Conservation (phyloP, 495 filamentous ascomycete genomes). For the Talaromyces proteolyticus region DNA sequence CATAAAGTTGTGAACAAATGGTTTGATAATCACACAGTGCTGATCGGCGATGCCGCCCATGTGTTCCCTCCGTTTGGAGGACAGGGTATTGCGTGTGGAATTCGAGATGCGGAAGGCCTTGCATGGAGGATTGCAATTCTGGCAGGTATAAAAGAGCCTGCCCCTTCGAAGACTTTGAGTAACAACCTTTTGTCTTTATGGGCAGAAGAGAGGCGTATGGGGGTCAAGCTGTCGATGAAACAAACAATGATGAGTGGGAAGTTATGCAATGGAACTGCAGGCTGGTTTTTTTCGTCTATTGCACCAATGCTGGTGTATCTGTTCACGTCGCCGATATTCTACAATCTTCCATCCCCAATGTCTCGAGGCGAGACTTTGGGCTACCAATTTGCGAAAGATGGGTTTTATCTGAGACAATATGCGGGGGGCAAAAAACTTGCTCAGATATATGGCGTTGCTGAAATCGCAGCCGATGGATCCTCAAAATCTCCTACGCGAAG, state of each 20-base stretch:
- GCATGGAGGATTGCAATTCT: constrained; percentile 38
- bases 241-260: neutral
- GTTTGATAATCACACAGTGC: constrained; percentile 25
- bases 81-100: constrained; percentile 37
- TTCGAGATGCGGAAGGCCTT: constrained; percentile 17
- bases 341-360: neutral
- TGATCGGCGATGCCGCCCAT: constrained; percentile 41
- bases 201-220: neutral
- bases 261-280: neutral
- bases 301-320: neutral
- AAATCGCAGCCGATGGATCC: neutral
- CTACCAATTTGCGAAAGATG: neutral
- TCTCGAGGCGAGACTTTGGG: neutral
- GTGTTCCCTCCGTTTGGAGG: constrained; percentile 46
- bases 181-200: neutral
- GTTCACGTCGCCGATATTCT: neutral
- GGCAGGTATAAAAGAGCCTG: neutral
- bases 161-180: neutral
- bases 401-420: neutral
- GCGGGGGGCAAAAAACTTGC: neutral
- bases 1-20: constrained; percentile 36
- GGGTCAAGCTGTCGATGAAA: neutral
- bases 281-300: neutral
- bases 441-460: neutral
- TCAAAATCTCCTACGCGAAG: neutral